Base-by-base conservation (phyloP, 768 basidiomycete species). In the Hydnomerulius pinastri region DNA sequence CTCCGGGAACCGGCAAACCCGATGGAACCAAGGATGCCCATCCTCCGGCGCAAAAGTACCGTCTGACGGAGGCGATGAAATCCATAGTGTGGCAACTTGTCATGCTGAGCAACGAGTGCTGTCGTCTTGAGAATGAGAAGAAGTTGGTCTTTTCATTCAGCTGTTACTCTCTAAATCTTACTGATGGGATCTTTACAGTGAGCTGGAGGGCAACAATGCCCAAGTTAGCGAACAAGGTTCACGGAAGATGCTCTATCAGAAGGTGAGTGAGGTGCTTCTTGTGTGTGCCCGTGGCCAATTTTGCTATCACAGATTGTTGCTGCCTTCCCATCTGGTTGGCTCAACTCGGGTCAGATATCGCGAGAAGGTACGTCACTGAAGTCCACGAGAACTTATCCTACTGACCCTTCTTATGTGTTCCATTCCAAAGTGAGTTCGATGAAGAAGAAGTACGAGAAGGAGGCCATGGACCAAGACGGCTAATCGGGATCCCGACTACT, bases 251-350 rank as follows among this genome's bases (percentile, higher is more conserved):
- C 68, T 94, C 7, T 95, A 94, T 70, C 85, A 91, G 65, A 88
- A 85, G 68, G 86, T 86, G 43, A 21, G 73, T 57, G 12, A 10
- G 8, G 17, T 2, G 2, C 2, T 10, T 37, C 4, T 20, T 8
- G 13, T 25, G 10, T 28, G 13, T 8, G 11, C 27, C 33, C 24
- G 21, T 33, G 36, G 25, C 40, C 33, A 30, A 50, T 23, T n/a
- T 27, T 6, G 23, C 11, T 41, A 25, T 18, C 21, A 2, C 28
- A 85, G 83, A 90, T 93, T 50, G 86, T 92, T 0, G 78, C 77
- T n/a, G 82, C 82, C 2, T 93, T 90, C 68, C 91, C 90, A 0
- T 75, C 84, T 0, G 88, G 88, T 11, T 93, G 91, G 91, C 82
- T 92, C 73, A 83, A 85, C 24, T 90, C 88, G 3, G 87, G 90